Conservation (phyloP, 257 asterid genomes). For the Solanum chaucha region DNA sequence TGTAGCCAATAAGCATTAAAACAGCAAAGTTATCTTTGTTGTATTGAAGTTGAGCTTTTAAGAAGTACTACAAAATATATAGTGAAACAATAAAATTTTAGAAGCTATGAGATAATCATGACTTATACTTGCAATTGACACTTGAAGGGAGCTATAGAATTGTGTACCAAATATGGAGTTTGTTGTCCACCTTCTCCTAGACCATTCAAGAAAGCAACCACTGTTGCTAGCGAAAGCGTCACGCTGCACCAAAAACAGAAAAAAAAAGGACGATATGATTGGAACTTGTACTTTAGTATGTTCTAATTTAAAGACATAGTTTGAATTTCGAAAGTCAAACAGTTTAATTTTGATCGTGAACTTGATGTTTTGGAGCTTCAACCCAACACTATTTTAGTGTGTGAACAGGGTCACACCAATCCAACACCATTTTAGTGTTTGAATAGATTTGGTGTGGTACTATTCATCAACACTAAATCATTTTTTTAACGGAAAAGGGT, state of each 20-base stretch:
- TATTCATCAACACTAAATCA: neutral
- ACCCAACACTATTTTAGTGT: neutral
- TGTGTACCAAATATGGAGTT: conserved; percentile 41
- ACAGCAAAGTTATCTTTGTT: conserved; percentile 56
- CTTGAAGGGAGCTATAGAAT: neutral
- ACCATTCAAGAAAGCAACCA: conserved; percentile 48
- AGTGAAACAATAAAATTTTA: neutral
- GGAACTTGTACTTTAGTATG: neutral
- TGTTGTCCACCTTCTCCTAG: conserved; percentile 55
- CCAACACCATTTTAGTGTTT: no score
- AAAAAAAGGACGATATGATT: neutral
- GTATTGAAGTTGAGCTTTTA: conserved; percentile 53
- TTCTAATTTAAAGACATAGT: no score
- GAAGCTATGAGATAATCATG: neutral
- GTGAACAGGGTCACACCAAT: neutral
- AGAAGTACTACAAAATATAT: conserved; percentile 36
- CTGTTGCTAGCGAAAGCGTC: conserved; percentile 41
- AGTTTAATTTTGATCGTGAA: no score
- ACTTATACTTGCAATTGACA: neutral
- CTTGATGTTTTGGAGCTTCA: neutral
- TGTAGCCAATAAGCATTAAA: conserved; percentile 45
- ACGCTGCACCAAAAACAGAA: conserved; percentile 10
- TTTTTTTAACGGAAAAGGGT: no score
- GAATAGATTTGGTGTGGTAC: neutral
- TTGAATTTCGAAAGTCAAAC: neutral